Percentiles rank a stretch among this genome's conserved stretches.
Evolutionary conservation across 2,329 filamentous ascomycete species (phyloP).

Genomic region (Achaetomium macrosporum): DNA sequence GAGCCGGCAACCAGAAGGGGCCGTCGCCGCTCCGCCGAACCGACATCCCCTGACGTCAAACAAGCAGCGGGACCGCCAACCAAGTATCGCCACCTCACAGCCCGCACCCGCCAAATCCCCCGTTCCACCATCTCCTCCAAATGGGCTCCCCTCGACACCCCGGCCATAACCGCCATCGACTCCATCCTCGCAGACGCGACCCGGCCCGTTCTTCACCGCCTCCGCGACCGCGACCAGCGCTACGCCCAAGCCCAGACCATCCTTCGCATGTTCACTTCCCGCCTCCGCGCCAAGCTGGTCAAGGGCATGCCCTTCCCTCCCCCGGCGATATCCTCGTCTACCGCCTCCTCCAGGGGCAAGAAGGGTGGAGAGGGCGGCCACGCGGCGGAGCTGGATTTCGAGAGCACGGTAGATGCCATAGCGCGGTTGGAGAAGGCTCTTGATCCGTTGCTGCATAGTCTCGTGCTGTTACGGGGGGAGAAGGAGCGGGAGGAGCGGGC

Average conservation of each 20-base stretch:
- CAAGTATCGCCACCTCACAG: constrained; percentile 46
- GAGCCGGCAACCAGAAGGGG: too few species aligned
- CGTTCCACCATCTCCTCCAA: constrained; percentile 61
- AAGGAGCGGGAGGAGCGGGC: constrained; percentile 50
- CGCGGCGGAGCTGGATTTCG: constrained; percentile 59
- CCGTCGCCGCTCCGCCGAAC: neutral
- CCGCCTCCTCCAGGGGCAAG: neutral
- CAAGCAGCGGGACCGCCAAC: neutral
- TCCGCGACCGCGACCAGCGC: constrained; percentile 43
- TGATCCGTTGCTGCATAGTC: constrained; percentile 56
- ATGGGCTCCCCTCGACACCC: constrained; percentile 54
- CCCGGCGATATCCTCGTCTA: constrained; percentile 25
- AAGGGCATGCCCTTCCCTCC: constrained; percentile 63
- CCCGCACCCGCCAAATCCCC: constrained; percentile 50
- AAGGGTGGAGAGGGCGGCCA: constrained; percentile 32
- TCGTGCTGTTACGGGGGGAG: constrained; percentile 55
- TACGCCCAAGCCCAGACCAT: constrained; percentile 50
- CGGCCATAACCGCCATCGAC: constrained; percentile 51
- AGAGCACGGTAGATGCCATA: constrained; percentile 57
- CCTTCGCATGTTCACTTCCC: constrained; percentile 49
- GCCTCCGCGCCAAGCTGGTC: constrained; percentile 52
- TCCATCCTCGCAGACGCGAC: constrained; percentile 53
- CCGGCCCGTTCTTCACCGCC: constrained; percentile 54
- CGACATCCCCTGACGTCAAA: constrained; percentile 4
- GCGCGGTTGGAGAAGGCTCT: constrained; percentile 51